A percentile compares a stretch with the other conserved stretches of the same genome.
Evolutionary conservation across 768 basidiomycete genomes (phyloP).

Genomic region (Leucocoprinus leucothites): DNA sequence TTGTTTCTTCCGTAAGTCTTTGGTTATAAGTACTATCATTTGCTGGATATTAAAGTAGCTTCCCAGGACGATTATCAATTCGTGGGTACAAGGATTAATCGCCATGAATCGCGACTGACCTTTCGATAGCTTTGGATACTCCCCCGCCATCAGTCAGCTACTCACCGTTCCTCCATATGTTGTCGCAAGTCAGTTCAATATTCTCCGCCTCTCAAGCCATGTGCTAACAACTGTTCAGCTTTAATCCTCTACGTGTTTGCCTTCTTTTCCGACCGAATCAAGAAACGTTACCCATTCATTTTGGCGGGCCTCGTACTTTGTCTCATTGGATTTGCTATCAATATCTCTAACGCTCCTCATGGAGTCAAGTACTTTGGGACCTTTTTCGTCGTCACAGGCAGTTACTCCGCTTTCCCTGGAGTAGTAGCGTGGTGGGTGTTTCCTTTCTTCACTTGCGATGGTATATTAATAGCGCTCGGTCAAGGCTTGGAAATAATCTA

Average conservation of each 20-base stretch:
- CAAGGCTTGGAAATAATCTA: constrained; percentile 64
- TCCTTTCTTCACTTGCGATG: not conserved
- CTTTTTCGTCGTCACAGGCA: constrained; percentile 65
- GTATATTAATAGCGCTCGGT: not conserved
- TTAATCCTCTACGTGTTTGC: constrained; percentile 51
- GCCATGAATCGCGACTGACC: constrained; percentile 14
- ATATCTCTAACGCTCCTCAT: constrained; percentile 48
- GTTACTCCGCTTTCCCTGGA: constrained; percentile 58
- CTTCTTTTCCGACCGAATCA: constrained; percentile 53
- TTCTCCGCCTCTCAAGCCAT: not conserved
- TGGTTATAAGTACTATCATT: not conserved
- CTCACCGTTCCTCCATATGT: constrained; percentile 69
- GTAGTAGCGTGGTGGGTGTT: constrained; percentile 56
- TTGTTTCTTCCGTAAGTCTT: constrained; percentile 61
- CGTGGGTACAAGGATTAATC: no score
- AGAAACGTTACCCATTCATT: constrained; percentile 58
- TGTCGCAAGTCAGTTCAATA: constrained; percentile 49
- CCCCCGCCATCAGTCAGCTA: constrained; percentile 54
- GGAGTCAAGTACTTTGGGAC: constrained; percentile 73
- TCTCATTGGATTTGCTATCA: constrained; percentile 60
- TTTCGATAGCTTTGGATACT: constrained; percentile 51
- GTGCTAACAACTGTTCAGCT: constrained; percentile 32
- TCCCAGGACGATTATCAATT: constrained; percentile 55
- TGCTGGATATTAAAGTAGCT: not conserved
- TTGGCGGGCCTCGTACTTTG: constrained; percentile 45